A percentile compares a stretch with the other conserved stretches of the same genome.
Conservation (phyloP, 495 filamentous ascomycete genomes). For the Aspergillus sclerotioniger region DNA sequence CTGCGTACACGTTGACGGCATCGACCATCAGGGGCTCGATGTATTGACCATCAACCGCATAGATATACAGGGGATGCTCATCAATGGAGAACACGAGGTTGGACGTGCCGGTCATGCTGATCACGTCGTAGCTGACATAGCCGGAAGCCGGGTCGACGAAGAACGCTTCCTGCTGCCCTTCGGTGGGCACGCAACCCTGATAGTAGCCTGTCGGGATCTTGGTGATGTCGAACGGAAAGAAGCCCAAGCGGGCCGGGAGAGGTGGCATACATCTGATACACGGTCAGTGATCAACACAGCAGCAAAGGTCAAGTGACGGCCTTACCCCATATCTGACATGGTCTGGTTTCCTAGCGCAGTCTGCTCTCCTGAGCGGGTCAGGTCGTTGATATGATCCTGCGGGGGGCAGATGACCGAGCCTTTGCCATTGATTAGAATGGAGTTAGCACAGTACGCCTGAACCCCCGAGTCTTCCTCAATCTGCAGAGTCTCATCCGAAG, state of each 20-base stretch:
- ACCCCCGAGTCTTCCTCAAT: constrained; percentile 36
- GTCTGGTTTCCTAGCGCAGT: constrained; percentile 29
- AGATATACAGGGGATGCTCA: constrained; percentile 41
- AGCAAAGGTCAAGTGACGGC: neutral
- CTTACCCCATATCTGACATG: constrained; percentile 53
- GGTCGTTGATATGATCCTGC: constrained; percentile 33
- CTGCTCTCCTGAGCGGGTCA: constrained; percentile 25
- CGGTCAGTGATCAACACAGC: neutral
- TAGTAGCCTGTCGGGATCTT: constrained; percentile 37
- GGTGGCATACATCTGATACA: constrained; percentile 27
- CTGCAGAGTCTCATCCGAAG: constrained; percentile 40
- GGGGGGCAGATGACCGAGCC: constrained; percentile 50
- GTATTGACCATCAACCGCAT: constrained; percentile 39
- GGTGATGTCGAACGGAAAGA: constrained; percentile 25
- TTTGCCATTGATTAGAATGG: constrained; percentile 52
- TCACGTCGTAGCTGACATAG: constrained; percentile 51
- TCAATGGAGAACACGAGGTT: constrained; percentile 42
- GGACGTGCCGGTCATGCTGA: constrained; percentile 40
- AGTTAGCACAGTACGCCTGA: constrained; percentile 45
- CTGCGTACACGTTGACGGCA: constrained; percentile 29
- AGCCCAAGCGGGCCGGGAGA: constrained; percentile 31
- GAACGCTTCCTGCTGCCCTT: constrained; percentile 34
- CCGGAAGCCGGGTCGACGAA: constrained; percentile 29
- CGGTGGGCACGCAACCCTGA: constrained; percentile 40
- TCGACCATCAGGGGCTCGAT: constrained; percentile 36